A percentile compares a stretch with the other conserved stretches of the same genome.
Evolutionary conservation across 1,284 basidiomycete genomes (phyloP).

Genomic region (Pascua guehoae): DNA sequence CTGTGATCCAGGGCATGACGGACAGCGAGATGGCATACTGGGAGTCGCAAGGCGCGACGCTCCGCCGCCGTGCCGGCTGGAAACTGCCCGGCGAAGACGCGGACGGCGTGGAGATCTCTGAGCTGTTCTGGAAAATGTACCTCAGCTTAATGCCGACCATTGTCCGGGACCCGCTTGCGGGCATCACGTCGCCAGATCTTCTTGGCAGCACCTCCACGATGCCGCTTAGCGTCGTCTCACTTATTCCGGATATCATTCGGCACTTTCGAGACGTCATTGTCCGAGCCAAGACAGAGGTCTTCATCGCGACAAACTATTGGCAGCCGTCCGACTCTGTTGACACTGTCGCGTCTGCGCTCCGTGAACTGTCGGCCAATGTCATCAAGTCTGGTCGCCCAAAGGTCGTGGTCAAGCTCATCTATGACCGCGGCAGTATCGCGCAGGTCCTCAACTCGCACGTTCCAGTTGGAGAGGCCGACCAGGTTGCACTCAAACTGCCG

Average conservation of each 20-base stretch:
- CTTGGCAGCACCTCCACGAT: constrained; percentile 58
- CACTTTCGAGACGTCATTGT: constrained; percentile 58
- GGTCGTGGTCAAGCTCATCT: constrained; percentile 61
- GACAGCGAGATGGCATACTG: constrained; percentile 31
- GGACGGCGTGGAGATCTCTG: constrained; percentile 38
- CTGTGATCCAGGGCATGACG: constrained; percentile 44
- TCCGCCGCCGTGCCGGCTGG: constrained; percentile 45
- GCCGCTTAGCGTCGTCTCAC: constrained; percentile 52
- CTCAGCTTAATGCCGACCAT: constrained; percentile 56
- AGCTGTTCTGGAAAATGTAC: constrained; percentile 55
- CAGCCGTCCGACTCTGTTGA: constrained; percentile 56
- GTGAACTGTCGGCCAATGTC: constrained; percentile 56
- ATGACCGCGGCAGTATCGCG: constrained; percentile 63
- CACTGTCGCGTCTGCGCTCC: constrained; percentile 57
- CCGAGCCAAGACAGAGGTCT: constrained; percentile 57
- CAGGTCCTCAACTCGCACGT: constrained; percentile 58
- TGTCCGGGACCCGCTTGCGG: constrained; percentile 55
- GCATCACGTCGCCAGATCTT: constrained; percentile 56
- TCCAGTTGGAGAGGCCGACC: constrained; percentile 8
- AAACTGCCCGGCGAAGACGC: constrained; percentile 38
- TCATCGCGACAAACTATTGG: constrained; percentile 62
- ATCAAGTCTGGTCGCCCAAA: constrained; percentile 53
- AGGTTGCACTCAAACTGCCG: constrained; percentile 60
- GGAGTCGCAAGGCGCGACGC: constrained; percentile 29
- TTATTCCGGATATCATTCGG: constrained; percentile 61